Evolutionary conservation across 306 rosid species (phyloP).

Genomic region (Rosa chinensis): DNA sequence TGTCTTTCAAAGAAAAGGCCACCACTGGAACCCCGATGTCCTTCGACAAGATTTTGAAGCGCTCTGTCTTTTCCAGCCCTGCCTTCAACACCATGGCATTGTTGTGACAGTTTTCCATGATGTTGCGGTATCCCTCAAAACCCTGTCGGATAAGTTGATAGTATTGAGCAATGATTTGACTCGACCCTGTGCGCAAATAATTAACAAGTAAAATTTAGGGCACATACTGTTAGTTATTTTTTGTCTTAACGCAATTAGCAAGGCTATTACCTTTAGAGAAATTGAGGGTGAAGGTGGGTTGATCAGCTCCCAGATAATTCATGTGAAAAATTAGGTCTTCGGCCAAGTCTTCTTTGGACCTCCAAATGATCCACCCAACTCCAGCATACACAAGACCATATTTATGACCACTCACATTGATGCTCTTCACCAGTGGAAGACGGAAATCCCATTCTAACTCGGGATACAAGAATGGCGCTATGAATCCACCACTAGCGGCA

Average conservation of each 20-base stretch:
- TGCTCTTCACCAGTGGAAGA: slow-evolving; percentile 77
- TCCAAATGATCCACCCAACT: slow-evolving; percentile 75
- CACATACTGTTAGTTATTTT: background rate
- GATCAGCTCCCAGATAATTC: slow-evolving; percentile 41
- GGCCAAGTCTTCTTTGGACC: slow-evolving; percentile 58
- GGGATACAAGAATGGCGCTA: slow-evolving; percentile 78
- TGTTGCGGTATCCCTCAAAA: slow-evolving; percentile 49
- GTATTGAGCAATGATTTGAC: slow-evolving; percentile 70
- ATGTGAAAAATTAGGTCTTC: slow-evolving; percentile 58
- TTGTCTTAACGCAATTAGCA: background rate
- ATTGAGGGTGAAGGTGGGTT: slow-evolving; percentile 41
- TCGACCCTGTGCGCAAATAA: slow-evolving; percentile 46
- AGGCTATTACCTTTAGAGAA: slow-evolving; percentile 31
- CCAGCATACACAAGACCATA: slow-evolving; percentile 92
- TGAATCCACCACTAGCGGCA: slow-evolving; percentile 82
- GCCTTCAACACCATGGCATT: slow-evolving; percentile 31
- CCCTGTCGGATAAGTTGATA: slow-evolving; percentile 62
- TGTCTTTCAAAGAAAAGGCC: slow-evolving; percentile 37
- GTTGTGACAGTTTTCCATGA: slow-evolving; percentile 55
- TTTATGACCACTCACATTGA: slow-evolving; percentile 83
- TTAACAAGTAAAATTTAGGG: background rate
- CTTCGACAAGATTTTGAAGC: slow-evolving; percentile 33
- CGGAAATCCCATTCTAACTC: slow-evolving; percentile 86
- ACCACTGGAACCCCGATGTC: slow-evolving; percentile 38
- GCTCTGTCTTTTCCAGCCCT: slow-evolving; percentile 26